Evolutionary conservation across 768 basidiomycete species (phyloP).

Genomic region (Mycena filopes): DNA sequence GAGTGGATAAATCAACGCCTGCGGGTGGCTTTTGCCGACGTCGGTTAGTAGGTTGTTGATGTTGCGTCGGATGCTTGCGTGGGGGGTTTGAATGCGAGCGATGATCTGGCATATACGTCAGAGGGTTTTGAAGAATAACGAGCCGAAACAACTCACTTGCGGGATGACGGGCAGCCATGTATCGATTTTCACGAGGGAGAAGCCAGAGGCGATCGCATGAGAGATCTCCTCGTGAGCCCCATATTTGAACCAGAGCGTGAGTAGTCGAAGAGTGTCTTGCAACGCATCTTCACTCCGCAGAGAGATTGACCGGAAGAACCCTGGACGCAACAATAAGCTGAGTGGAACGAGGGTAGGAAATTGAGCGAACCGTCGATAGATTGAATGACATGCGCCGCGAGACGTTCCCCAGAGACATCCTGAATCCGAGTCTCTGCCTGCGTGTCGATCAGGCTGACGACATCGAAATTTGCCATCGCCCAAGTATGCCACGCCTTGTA

Average conservation of each 20-base stretch:
- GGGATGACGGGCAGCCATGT: constrained; percentile 99
- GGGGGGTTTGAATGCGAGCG: constrained; percentile 98
- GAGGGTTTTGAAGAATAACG: not conserved
- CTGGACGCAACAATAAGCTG: constrained; percentile 48
- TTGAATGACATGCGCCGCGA: constrained; percentile 90
- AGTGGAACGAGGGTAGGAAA: not conserved
- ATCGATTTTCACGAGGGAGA: constrained; percentile 91
- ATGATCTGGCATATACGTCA: constrained; percentile 74
- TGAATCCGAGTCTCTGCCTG: constrained; percentile 63
- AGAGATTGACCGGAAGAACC: constrained; percentile 95
- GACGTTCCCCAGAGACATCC: constrained; percentile 68
- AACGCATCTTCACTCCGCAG: constrained; percentile 90
- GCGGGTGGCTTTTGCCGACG: constrained; percentile 96
- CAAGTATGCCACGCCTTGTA: constrained; percentile 99
- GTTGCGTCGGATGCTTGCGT: constrained; percentile 85
- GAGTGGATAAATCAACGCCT: constrained; percentile 94
- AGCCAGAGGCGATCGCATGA: constrained; percentile 89
- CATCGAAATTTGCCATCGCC: constrained; percentile 97
- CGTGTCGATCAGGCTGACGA: constrained; percentile 83
- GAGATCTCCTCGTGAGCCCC: constrained; percentile 92
- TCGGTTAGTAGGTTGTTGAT: constrained; percentile 92
- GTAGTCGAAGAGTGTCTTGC: constrained; percentile 91
- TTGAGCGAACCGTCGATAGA: constrained; percentile 76
- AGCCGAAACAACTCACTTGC: constrained; percentile 66
- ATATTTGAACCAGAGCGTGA: constrained; percentile 99